Percentiles rank a stretch among this genome's conserved stretches.
These are phyloP conservation scores for Talaromyces rugulosus DNA, from an alignment of 2,329 filamentous ascomycete genomes.

Conservation along the genomic window DNA sequence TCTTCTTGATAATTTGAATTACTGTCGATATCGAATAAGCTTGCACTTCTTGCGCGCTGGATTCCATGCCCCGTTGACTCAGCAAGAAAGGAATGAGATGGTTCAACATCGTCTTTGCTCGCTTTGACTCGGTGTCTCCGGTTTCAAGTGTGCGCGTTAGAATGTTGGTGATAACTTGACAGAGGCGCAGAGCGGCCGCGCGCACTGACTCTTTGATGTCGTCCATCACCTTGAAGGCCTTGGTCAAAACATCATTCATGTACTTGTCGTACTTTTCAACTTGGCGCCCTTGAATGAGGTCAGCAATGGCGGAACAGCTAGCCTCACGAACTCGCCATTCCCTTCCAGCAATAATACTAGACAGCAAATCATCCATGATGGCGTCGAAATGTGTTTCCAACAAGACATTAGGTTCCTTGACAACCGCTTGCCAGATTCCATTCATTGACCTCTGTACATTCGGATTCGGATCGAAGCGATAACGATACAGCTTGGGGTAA, in stretches of 20 bases:
- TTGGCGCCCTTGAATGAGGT: slow-evolving; percentile 77
- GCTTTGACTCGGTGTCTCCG: slow-evolving; percentile 59
- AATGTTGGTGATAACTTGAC: slow-evolving; percentile 77
- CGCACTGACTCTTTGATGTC: slow-evolving; percentile 93
- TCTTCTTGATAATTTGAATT: slow-evolving; percentile 84
- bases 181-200: slow-evolving; percentile 73
- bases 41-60: slow-evolving; percentile 81
- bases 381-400: slow-evolving; percentile 79
- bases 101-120: slow-evolving; percentile 73
- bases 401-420: slow-evolving; percentile 75
- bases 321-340: slow-evolving; percentile 94
- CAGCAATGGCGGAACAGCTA: slow-evolving; percentile 82
- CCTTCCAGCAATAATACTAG: slow-evolving; percentile 72
- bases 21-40: slow-evolving; percentile 77
- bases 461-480: slow-evolving; percentile 89
- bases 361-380: slow-evolving; percentile 83
- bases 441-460: slow-evolving; percentile 96
- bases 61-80: slow-evolving; percentile 84
- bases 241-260: slow-evolving; percentile 78
- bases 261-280: slow-evolving; percentile 76
- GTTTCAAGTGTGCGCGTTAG: slow-evolving; percentile 82
- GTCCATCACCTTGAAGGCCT: slow-evolving; percentile 85
- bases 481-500: slow-evolving; percentile 91
- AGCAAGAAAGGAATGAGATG: slow-evolving; percentile 87
- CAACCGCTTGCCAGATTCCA: slow-evolving; percentile 93